phyloP scores from a whole-genome alignment of 2,329 filamentous ascomycete genomes.

The Fusarium neocosmosporiellum region DNA sequence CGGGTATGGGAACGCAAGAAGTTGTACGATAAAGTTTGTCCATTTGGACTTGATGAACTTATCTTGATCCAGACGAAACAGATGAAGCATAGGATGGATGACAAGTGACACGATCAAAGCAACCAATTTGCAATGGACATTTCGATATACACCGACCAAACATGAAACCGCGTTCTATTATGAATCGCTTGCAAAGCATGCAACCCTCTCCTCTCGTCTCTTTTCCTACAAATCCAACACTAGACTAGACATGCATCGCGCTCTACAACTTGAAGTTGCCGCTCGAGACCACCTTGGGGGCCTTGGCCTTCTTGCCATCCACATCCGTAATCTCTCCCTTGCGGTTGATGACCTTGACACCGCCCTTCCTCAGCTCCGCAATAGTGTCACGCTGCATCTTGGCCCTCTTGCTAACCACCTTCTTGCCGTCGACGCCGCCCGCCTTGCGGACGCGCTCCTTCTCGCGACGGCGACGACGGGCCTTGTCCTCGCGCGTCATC shows the following conservation, averaged over 20 bases:
- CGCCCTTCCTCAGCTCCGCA: conserved; percentile 81
- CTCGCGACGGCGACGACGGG: conserved; percentile 78
- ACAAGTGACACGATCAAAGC: background rate
- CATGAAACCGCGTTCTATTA: conserved; percentile 34
- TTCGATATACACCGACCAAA: conserved; percentile 27
- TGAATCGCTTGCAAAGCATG: conserved; percentile 38
- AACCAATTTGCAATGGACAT: background rate
- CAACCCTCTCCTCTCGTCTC: conserved; percentile 12
- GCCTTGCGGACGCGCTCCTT: conserved; percentile 87
- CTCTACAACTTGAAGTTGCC: conserved; percentile 71
- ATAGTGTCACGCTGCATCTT: conserved; percentile 62
- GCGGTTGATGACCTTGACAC: conserved; percentile 91
- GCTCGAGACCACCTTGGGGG: conserved; percentile 61
- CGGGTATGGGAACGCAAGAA: background rate
- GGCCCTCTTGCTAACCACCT: conserved; percentile 67
- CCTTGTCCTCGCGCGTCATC: conserved; percentile 88
- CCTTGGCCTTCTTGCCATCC: conserved; percentile 79
- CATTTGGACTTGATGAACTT: background rate
- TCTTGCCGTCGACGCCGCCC: conserved; percentile 59
- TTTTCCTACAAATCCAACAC: background rate
- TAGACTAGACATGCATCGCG: background rate
- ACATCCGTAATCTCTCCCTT: conserved; percentile 88
- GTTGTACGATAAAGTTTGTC: background rate
- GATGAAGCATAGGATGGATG: background rate
- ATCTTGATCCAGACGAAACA: background rate